Conservation (phyloP, 139 green algal species). For the Astrephomene gubernaculifera region DNA sequence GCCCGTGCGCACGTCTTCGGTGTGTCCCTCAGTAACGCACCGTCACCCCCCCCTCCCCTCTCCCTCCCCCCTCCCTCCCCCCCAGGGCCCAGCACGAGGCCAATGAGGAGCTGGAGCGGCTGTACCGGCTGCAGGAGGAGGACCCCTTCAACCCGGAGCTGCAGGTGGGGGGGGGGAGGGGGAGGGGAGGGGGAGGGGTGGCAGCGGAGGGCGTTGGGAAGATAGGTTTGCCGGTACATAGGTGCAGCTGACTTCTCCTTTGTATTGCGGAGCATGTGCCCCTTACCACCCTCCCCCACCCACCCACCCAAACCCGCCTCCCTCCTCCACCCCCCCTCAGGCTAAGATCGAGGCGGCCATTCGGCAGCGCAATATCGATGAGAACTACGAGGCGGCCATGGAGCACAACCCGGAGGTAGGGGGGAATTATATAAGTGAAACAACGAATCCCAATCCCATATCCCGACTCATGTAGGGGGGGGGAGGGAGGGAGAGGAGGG, state of each 20-base stretch:
- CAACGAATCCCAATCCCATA: too few species aligned
- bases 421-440: too few species aligned
- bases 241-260: too few species aligned
- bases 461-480: background rate
- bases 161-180: conserved; percentile 56
- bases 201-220: too few species aligned
- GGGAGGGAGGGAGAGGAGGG: background rate
- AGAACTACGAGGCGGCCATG: conserved; percentile 89
- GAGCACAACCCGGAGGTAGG: conserved; percentile 92
- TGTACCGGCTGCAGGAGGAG: conserved; percentile 68
- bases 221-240: too few species aligned
- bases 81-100: conserved; percentile 38
- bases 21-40: too few species aligned
- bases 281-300: too few species aligned
- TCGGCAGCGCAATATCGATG: conserved; percentile 87
- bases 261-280: too few species aligned
- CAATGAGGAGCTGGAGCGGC: conserved; percentile 38
- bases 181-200: background rate
- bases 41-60: too few species aligned
- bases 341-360: conserved; percentile 91
- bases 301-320: too few species aligned
- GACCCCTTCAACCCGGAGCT: conserved; percentile 93
- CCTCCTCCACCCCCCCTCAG: conserved; percentile 21
- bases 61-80: background rate
- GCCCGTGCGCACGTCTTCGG: too few species aligned